Evolutionary conservation across 257 asterid species (phyloP).

Genomic region (Nicotiana obtusifolia): DNA sequence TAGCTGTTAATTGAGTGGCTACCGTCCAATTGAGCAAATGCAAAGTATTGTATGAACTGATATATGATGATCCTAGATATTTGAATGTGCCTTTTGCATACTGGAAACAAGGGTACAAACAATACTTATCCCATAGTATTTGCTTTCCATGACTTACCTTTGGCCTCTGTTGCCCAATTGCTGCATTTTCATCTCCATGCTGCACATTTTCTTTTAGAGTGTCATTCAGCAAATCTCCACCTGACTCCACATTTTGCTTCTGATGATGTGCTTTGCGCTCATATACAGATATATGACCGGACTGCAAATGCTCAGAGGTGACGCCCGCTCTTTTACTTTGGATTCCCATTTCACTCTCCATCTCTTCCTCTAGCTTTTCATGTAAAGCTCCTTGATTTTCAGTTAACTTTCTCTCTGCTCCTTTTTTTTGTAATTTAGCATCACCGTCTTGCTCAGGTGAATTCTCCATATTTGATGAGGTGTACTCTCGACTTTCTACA

Average conservation of each 20-base stretch:
- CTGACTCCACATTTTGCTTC: constrained; percentile 34
- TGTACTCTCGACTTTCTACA: constrained; percentile 67
- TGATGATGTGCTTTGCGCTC: constrained; percentile 36
- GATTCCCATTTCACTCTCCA: constrained; percentile 29
- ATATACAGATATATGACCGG: constrained; percentile 40
- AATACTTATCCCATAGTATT: not conserved
- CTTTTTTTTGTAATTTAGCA: constrained; percentile 42
- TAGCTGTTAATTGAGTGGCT: not conserved
- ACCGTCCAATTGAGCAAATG: not conserved
- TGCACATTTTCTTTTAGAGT: constrained; percentile 38
- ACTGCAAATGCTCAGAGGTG: constrained; percentile 44
- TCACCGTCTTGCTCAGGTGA: constrained; percentile 42
- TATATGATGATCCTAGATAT: not conserved
- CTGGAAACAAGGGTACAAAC: not conserved
- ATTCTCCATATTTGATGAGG: constrained; percentile 61
- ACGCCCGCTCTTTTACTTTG: constrained; percentile 41
- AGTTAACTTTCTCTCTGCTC: constrained; percentile 53
- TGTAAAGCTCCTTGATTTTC: constrained; percentile 9
- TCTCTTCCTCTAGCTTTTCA: constrained; percentile 22
- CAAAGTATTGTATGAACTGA: not conserved
- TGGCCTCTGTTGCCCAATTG: constrained; percentile 51
- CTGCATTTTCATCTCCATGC: constrained; percentile 35
- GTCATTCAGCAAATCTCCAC: constrained; percentile 35
- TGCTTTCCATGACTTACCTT: constrained; percentile 39
- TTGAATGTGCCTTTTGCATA: not conserved